These are phyloP conservation scores for Vitis amurensis DNA, from an alignment of 164 flowering plant species.

Conservation along the genomic window DNA sequence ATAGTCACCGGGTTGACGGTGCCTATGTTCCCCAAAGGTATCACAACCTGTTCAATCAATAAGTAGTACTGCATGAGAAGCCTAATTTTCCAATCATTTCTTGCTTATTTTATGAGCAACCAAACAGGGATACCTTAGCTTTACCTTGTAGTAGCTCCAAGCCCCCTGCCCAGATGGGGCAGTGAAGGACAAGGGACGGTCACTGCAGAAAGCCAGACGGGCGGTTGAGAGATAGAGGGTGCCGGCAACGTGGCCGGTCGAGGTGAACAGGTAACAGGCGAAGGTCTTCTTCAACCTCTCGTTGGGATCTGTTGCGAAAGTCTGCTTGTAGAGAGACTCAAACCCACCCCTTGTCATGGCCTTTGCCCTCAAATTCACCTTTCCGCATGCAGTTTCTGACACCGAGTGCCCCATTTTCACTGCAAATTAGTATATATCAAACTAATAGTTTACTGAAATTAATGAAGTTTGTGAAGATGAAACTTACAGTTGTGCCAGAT, in stretches of 20 bases:
- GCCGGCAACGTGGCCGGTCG: slow-evolving; percentile 72
- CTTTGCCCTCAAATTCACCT: slow-evolving; percentile 54
- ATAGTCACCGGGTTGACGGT: slow-evolving; percentile 43
- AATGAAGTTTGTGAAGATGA: neutral
- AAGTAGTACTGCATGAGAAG: neutral
- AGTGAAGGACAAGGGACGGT: slow-evolving; percentile 55
- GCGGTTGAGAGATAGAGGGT: slow-evolving; percentile 57
- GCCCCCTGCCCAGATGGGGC: slow-evolving; percentile 71
- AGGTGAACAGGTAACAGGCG: slow-evolving; percentile 67
- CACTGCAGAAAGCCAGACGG: slow-evolving; percentile 61
- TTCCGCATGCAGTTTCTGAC: slow-evolving; percentile 58
- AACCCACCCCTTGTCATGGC: slow-evolving; percentile 62
- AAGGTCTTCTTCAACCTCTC: slow-evolving; percentile 63
- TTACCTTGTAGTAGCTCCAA: slow-evolving; percentile 36
- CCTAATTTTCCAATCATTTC: neutral
- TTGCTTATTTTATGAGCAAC: neutral
- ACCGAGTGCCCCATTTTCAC: slow-evolving; percentile 56
- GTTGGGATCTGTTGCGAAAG: slow-evolving; percentile 34
- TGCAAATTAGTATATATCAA: slow-evolving; percentile 17
- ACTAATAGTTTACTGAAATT: neutral
- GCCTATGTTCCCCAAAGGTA: slow-evolving; percentile 45
- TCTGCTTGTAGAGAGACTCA: slow-evolving; percentile 54
- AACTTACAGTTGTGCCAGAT: slow-evolving; percentile 48
- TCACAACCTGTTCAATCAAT: slow-evolving; percentile 38
- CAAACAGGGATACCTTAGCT: neutral